Conservation (phyloP, 345 rosid genomes). For the Arabis hirsuta region DNA sequence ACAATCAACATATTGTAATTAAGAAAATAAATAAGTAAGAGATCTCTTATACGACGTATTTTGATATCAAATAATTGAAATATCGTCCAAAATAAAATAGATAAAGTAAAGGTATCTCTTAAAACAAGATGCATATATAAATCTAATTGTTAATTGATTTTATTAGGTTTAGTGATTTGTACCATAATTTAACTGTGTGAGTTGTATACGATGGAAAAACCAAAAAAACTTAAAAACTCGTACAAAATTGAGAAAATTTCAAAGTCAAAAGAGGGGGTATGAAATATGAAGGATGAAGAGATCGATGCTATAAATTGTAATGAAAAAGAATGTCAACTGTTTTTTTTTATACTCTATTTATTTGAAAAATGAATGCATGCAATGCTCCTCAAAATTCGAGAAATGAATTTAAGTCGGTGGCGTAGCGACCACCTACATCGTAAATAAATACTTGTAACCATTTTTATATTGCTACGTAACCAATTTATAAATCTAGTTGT, state of each 20-base stretch:
- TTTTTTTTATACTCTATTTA: neutral
- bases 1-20: no score
- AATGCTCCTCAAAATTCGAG: conserved; percentile 35
- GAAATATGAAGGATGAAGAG: neutral
- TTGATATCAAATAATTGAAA: no score
- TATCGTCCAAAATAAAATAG: no score
- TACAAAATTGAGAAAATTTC: neutral
- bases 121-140: no score
- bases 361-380: conserved; percentile 14
- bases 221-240: no score
- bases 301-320: neutral
- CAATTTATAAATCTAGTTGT: conserved; percentile 8
- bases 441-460: conserved; percentile 25
- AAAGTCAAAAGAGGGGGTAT: neutral
- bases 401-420: conserved; percentile 38
- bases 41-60: no score
- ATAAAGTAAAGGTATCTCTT: no score
- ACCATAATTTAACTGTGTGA: no score
- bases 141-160: no score
- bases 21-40: no score
- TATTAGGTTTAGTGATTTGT: no score
- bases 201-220: no score
- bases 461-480: conserved; percentile 11
- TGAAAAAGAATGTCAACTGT: conserved; percentile 21
- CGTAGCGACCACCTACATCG: conserved; percentile 38